A percentile compares a stretch with the other conserved stretches of the same genome.
Evolutionary conservation across 2,329 filamentous ascomycete species (phyloP).

Genomic region (Penicillium sp.): DNA sequence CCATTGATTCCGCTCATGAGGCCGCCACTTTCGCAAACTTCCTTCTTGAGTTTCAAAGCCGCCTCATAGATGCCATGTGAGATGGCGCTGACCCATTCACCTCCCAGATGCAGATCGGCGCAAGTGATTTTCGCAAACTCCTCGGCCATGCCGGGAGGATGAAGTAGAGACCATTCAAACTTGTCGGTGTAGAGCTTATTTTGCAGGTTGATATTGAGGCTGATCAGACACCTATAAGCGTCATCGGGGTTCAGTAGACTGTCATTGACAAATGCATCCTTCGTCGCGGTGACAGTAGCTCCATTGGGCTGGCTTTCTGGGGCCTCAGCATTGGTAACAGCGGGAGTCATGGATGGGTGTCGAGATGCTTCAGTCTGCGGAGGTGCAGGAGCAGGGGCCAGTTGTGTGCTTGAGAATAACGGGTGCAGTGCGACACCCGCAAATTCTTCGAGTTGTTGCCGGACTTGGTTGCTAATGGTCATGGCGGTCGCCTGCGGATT

Average conservation of each 20-base stretch:
- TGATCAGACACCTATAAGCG: constrained; percentile 88
- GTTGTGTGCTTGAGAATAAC: constrained; percentile 62
- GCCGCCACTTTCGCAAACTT: constrained; percentile 87
- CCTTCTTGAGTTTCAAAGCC: constrained; percentile 86
- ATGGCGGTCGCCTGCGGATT: constrained; percentile 63
- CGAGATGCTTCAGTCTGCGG: constrained; percentile 43
- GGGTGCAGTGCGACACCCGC: constrained; percentile 90
- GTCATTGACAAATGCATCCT: constrained; percentile 51
- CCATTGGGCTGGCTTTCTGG: constrained; percentile 49
- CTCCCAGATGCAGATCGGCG: constrained; percentile 78
- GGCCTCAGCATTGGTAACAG: constrained; percentile 49
- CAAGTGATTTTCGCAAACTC: constrained; percentile 89
- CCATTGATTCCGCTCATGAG: constrained; percentile 69
- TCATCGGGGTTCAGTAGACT: constrained; percentile 85
- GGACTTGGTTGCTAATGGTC: constrained; percentile 88
- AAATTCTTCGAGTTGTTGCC: constrained; percentile 92
- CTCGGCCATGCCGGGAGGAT: constrained; percentile 86
- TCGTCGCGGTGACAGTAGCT: constrained; percentile 27
- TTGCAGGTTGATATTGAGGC: constrained; percentile 82
- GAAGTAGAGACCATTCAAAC: constrained; percentile 93
- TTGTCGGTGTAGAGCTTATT: constrained; percentile 93
- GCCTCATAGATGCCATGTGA: constrained; percentile 97
- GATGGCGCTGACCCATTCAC: constrained; percentile 92
- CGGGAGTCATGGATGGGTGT: constrained; percentile 51
- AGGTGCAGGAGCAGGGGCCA: constrained; percentile 20